These are phyloP conservation scores for Cladosporium sp. DNA, from an alignment of 2,329 filamentous ascomycete genomes.

Conservation along the genomic window DNA sequence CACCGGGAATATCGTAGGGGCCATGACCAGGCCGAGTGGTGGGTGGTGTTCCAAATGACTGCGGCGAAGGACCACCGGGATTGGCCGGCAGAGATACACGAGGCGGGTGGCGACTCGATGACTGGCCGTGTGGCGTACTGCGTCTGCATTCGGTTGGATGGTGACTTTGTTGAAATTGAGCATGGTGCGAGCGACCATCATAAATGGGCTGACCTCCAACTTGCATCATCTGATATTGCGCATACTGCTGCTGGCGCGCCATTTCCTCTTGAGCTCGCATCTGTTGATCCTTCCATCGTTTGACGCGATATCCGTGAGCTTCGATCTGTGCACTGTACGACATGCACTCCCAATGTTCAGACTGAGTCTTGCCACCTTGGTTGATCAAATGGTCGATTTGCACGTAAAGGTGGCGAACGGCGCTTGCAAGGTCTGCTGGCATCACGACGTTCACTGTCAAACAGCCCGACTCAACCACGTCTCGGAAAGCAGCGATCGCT, in stretches of 20 bases:
- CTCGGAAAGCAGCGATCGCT: conserved; percentile 28
- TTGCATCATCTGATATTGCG: conserved; percentile 20
- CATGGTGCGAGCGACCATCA: neutral
- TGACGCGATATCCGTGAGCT: conserved; percentile 23
- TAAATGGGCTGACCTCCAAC: neutral
- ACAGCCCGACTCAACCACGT: conserved; percentile 28
- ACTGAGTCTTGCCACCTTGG: conserved; percentile 20
- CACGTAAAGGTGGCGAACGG: conserved; percentile 29
- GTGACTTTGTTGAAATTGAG: neutral
- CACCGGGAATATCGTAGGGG: too few relatives aligned
- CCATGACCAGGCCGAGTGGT: neutral
- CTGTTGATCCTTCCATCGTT: conserved; percentile 22
- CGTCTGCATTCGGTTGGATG: neutral
- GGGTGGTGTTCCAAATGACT: neutral
- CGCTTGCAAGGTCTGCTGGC: conserved; percentile 20
- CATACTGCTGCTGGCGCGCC: conserved; percentile 19
- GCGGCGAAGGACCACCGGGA: neutral
- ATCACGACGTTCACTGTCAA: conserved; percentile 26
- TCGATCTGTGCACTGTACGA: conserved; percentile 30
- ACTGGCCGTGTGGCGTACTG: conserved; percentile 2
- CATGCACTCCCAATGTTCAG: conserved; percentile 26
- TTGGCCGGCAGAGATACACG: conserved; percentile 1
- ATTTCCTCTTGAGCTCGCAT: conserved; percentile 20
- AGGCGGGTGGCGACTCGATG: neutral
- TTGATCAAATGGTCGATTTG: conserved; percentile 33